Conservation (phyloP, 768 basidiomycete species). For the Multifurca ochricompacta region DNA sequence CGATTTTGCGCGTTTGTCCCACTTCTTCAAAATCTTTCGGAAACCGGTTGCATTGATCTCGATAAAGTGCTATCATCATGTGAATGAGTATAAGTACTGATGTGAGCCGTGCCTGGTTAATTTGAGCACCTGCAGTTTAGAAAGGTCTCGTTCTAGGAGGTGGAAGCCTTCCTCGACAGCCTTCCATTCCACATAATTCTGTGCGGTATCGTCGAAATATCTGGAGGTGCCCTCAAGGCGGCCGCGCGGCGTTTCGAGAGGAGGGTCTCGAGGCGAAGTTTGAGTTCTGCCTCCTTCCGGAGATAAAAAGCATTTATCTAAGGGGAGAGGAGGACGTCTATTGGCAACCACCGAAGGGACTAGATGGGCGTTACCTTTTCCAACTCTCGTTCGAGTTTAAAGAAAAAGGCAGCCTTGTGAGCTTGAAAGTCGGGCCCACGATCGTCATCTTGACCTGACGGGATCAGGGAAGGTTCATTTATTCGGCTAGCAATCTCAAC, state of each 20-base stretch:
- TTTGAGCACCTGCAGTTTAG: slow-evolving; percentile 77
- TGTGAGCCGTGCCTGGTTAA: slow-evolving; percentile 6
- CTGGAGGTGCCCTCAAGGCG: slow-evolving; percentile 62
- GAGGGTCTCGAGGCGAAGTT: slow-evolving; percentile 84
- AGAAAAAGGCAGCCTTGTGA: slow-evolving; percentile 97
- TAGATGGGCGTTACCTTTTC: slow-evolving; percentile 62
- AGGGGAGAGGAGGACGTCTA: slow-evolving; percentile 1
- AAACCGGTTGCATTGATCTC: slow-evolving; percentile 97
- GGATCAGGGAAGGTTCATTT: slow-evolving; percentile 52
- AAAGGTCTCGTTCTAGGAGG: slow-evolving; percentile 86
- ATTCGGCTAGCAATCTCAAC: slow-evolving; percentile 22
- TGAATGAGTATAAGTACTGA: slow-evolving; percentile 14
- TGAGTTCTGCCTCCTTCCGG: slow-evolving; percentile 93
- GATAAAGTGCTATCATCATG: slow-evolving; percentile 95
- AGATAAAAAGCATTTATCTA: slow-evolving; percentile 98
- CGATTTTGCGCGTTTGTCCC: slow-evolving; percentile 93
- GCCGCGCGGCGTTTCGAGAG: slow-evolving; percentile 89
- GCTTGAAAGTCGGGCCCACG: slow-evolving; percentile 84
- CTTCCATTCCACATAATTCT: slow-evolving; percentile 82
- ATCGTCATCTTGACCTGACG: slow-evolving; percentile 59
- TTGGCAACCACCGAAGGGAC: background rate
- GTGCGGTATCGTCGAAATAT: slow-evolving; percentile 49
- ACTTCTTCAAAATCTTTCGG: slow-evolving; percentile 96
- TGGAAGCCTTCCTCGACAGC: slow-evolving; percentile 96
- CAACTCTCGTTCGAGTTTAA: slow-evolving; percentile 93